Evolutionary conservation across 73 alveolate species (phyloP).

Genomic region (Stentor roeselii): DNA sequence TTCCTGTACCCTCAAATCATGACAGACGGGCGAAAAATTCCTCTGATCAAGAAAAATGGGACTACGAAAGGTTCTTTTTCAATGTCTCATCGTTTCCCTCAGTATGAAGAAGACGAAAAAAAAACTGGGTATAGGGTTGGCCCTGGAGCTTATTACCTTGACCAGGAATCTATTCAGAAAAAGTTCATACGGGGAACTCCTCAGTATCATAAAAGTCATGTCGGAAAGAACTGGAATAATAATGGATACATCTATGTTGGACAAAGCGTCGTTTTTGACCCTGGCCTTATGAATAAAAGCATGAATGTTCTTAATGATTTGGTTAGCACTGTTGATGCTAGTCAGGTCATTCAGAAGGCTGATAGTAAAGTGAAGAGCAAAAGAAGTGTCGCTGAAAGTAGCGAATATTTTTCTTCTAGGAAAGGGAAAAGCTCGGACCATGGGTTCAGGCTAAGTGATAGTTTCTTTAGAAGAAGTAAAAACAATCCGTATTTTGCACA

Average conservation of each 20-base stretch:
- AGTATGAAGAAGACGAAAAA: not conserved
- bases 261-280: not conserved
- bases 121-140: conserved; percentile 22
- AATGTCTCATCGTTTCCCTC: not conserved
- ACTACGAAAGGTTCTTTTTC: not conserved
- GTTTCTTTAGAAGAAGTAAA: no score
- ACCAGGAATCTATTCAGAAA: not conserved
- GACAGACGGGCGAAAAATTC: conserved; percentile 21
- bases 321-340: not conserved
- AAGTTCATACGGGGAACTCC: not conserved
- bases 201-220: not conserved
- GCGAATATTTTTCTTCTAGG: no score
- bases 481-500: no score
- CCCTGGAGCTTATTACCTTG: conserved; percentile 3
- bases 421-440: no score
- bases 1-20: conserved; percentile 36
- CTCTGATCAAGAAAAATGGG: not conserved
- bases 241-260: conserved; percentile 15
- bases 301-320: no score
- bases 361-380: not conserved
- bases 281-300: not conserved
- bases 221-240: not conserved
- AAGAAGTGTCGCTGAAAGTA: no score
- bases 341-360: not conserved
- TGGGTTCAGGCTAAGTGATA: no score